Evolutionary conservation across 805 yeast genomes (phyloP).

Genomic region (Vanderwaltozyma yarrowii): DNA sequence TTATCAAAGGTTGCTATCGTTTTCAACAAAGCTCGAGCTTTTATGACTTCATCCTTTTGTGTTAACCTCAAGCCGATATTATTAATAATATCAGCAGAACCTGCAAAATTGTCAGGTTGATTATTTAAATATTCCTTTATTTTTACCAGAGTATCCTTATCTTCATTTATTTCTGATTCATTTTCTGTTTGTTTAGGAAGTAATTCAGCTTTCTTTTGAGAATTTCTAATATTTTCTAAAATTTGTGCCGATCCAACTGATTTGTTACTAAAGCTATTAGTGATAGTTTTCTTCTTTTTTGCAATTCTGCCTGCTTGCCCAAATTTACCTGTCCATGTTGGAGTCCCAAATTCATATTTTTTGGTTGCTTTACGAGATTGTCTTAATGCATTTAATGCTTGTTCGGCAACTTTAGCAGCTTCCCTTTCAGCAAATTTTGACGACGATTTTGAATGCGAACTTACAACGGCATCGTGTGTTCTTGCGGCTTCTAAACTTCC

Average conservation of each 20-base stretch:
- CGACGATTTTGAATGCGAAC: constrained; percentile 31
- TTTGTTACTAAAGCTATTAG: neutral
- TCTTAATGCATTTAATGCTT: constrained; percentile 46
- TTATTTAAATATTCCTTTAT: constrained; percentile 33
- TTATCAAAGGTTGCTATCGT: constrained; percentile 61
- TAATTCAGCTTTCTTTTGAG: constrained; percentile 9
- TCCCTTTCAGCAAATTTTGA: constrained; percentile 39
- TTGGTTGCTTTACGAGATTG: constrained; percentile 40
- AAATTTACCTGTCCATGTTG: constrained; percentile 94
- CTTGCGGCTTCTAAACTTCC: constrained; percentile 60
- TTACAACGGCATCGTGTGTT: constrained; percentile 69
- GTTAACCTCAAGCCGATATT: constrained; percentile 31
- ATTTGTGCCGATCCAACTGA: constrained; percentile 16
- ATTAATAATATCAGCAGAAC: constrained; percentile 39
- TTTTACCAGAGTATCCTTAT: constrained; percentile 5
- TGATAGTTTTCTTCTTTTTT: constrained; percentile 5
- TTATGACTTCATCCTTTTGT: constrained; percentile 45
- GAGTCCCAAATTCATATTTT: constrained; percentile 54
- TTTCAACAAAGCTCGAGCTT: constrained; percentile 57
- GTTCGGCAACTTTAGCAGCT: constrained; percentile 47
- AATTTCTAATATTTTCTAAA: constrained; percentile 16
- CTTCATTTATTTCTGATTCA: constrained; percentile 3
- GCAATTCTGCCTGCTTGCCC: constrained; percentile 67
- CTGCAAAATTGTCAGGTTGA: constrained; percentile 33
- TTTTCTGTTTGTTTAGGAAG: neutral